phyloP scores from a whole-genome alignment of 768 basidiomycete genomes.

The Termitomyces sp. region DNA sequence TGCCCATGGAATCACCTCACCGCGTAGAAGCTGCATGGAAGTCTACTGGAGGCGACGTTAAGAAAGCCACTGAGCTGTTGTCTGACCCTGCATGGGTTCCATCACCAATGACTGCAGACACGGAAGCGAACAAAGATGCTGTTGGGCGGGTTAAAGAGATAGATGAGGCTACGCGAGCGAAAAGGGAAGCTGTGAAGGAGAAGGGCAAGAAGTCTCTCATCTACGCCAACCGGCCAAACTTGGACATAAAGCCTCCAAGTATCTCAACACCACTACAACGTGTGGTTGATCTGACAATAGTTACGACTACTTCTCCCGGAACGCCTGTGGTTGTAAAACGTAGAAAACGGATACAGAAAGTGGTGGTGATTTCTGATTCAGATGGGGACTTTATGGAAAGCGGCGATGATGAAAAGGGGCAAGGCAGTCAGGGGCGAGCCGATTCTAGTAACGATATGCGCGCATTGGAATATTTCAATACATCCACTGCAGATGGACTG shows the following conservation, averaged over 20 bases:
- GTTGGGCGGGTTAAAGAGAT: slow-evolving; percentile 66
- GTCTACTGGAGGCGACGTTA: slow-evolving; percentile 54
- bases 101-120: slow-evolving; percentile 20
- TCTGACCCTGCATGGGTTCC: slow-evolving; percentile 52
- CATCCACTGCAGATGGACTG: slow-evolving; percentile 52
- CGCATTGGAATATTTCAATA: slow-evolving; percentile 68
- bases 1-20: slow-evolving; percentile 41
- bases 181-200: slow-evolving; percentile 59
- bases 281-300: slow-evolving; percentile 29
- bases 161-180: slow-evolving; percentile 68
- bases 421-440: slow-evolving; percentile 23
- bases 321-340: slow-evolving; percentile 38
- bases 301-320: slow-evolving; percentile 24
- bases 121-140: slow-evolving; percentile 25
- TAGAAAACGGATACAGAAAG: slow-evolving; percentile 50
- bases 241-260: slow-evolving; percentile 36
- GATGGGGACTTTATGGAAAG: slow-evolving; percentile 50
- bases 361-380: slow-evolving; percentile 64
- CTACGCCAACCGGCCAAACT: slow-evolving; percentile 58
- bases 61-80: slow-evolving; percentile 53
- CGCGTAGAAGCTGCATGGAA: slow-evolving; percentile 64
- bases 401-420: slow-evolving; percentile 38
- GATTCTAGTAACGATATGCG: slow-evolving; percentile 38
- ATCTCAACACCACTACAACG: slow-evolving; percentile 36
- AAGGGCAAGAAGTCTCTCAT: slow-evolving; percentile 82